phyloP scores from a whole-genome alignment of 352 stramenopile genomes.

The Pythium folliculosum region DNA sequence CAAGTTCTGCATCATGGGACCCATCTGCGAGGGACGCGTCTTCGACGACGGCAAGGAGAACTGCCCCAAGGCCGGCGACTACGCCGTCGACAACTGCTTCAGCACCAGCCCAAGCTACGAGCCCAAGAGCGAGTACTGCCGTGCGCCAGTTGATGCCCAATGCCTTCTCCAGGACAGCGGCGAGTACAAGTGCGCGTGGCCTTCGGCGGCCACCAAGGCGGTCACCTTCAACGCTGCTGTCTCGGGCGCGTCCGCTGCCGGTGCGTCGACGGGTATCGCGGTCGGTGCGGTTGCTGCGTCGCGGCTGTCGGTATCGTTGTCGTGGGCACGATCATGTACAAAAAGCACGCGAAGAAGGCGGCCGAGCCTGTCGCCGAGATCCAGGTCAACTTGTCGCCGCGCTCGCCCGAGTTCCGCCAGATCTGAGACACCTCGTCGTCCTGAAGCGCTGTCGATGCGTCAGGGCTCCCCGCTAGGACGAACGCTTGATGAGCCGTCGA shows the following conservation, averaged over 20 bases:
- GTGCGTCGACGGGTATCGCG: background rate
- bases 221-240: background rate
- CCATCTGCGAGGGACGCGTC: too few species aligned
- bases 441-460: too few species aligned
- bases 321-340: conserved; percentile 17
- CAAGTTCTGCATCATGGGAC: too few species aligned
- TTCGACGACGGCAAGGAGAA: conserved; percentile 1
- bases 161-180: conserved; percentile 4
- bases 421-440: background rate
- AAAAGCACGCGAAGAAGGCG: conserved; percentile 3
- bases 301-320: conserved; percentile 8
- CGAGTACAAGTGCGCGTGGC: conserved; percentile 13
- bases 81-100: conserved; percentile 57
- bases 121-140: conserved; percentile 17
- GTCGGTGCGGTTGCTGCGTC: conserved; percentile 12
- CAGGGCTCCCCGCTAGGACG: too few species aligned
- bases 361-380: conserved; percentile 7
- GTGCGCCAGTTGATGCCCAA: background rate
- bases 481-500: too few species aligned
- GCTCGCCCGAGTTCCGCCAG: conserved; percentile 10
- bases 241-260: background rate
- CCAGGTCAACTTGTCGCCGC: background rate
- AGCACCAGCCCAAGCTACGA: conserved; percentile 50
- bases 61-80: conserved; percentile 59
- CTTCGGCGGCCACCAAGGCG: background rate